Conservation (phyloP, 202 grass and related monocot genomes). For the Hordeum pubiflorum region DNA sequence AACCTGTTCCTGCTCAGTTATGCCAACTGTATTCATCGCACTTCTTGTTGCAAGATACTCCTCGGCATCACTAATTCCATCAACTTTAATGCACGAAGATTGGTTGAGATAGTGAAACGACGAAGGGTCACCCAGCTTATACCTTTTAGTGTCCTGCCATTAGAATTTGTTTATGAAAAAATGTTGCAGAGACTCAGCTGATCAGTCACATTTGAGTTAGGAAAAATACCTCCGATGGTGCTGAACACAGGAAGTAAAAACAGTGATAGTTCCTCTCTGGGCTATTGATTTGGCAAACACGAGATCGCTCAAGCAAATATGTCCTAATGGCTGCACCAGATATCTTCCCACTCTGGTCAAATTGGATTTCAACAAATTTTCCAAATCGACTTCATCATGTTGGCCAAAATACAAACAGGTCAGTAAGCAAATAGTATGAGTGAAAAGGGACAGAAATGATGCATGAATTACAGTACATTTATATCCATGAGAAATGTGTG, state of each 20-base stretch:
- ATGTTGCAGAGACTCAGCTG: neutral
- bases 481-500: neutral
- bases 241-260: conserved; percentile 84
- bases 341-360: conserved; percentile 80
- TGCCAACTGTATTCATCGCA: conserved; percentile 88
- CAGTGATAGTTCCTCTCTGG: conserved; percentile 96
- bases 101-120: conserved; percentile 87
- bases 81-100: conserved; percentile 71
- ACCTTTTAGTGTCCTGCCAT: conserved; percentile 62
- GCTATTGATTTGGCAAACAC: conserved; percentile 81
- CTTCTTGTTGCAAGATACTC: conserved; percentile 78
- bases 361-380: conserved; percentile 95
- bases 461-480: neutral
- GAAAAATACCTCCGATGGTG: conserved; percentile 63
- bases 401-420: conserved; percentile 11
- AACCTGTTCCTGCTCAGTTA: conserved; percentile 75
- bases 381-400: conserved; percentile 70
- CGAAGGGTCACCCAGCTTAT: conserved; percentile 55
- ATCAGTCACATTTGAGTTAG: conserved; percentile 15
- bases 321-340: conserved; percentile 88
- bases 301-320: conserved; percentile 91
- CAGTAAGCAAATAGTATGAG: conserved; percentile 10
- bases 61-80: conserved; percentile 60
- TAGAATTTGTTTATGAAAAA: conserved; percentile 12
- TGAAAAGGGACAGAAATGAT: neutral